Evolutionary conservation across 768 basidiomycete species (phyloP), one percentile per base, ranked within the genome.

Genomic region (Trametes villosa): DNA sequence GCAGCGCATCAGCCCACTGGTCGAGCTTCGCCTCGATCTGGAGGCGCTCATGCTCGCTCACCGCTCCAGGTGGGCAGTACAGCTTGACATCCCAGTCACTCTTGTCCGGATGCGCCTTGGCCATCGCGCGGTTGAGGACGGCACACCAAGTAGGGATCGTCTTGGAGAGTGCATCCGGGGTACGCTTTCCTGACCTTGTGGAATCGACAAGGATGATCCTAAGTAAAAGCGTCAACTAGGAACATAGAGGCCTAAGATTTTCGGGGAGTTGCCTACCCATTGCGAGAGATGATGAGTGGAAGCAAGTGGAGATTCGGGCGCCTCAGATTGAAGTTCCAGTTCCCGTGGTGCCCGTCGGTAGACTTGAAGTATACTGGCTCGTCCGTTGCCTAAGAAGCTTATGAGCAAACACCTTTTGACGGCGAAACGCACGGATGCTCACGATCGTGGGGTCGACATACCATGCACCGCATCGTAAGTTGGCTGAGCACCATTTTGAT

Each of bases 391-490:
- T 75, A 51, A 44, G 34, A 18, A n/a, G 3, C 9, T 8, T 18
- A 49, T 56, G 30, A 51, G 9, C 42, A 12, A 2, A 33, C 7
- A 40, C 29, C 36, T n/a, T 18, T 45, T 34, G 50, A 62, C 42
- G 29, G 53, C 45, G 54, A 30, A 51, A 53, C 31, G 29, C 13
- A n/a, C 9, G 27, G 27, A 30, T n/a, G 33, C 81, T 68, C 69
- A 86, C 87, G 57, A 87, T 81, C 8, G 67, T 59, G 20, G 94
- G 91, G 66, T 94, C 81, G 7, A 88, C 85, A 72, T 97, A 98
- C 96, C 96, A 98, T 8, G 89, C 89, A 4, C 96, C 96, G 68
- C 95, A 97, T 24, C 96, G 85, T 68, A 95, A 82, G 71, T 98
- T 98, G 3, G 96, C 94, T 91, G 69, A 57, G 27, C 8, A 53